Conservation (phyloP, 805 yeast species). For the Metschnikowia cubensis region DNA sequence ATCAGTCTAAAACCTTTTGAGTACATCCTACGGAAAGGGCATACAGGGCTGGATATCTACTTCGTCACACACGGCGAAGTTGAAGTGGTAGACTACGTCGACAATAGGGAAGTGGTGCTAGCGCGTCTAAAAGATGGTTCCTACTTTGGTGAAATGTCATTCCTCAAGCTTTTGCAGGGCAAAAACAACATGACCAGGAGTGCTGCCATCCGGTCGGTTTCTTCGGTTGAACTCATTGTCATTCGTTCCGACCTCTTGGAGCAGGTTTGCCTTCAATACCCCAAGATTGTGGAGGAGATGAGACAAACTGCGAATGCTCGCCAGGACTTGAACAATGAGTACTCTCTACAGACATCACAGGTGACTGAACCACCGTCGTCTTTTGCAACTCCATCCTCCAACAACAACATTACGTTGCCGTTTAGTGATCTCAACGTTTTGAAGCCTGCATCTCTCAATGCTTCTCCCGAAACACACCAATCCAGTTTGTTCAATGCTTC, state of each 20-base stretch:
- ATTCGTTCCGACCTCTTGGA: constrained; percentile 54
- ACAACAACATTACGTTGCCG: background rate
- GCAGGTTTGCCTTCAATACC: constrained; percentile 53
- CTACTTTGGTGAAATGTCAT: constrained; percentile 77
- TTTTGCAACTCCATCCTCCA: background rate
- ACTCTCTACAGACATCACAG: background rate
- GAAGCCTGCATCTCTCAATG: background rate
- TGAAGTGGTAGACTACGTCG: constrained; percentile 49
- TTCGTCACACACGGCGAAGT: constrained; percentile 68
- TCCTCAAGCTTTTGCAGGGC: constrained; percentile 45
- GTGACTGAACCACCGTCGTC: background rate
- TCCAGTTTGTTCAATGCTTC: background rate
- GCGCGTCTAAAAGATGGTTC: constrained; percentile 62
- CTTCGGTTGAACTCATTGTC: constrained; percentile 56
- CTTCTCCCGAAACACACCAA: background rate
- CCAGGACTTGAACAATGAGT: constrained; percentile 16
- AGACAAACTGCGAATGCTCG: constrained; percentile 56
- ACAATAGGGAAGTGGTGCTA: constrained; percentile 36
- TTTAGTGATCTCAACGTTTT: background rate
- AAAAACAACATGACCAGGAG: constrained; percentile 38
- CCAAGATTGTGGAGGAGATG: constrained; percentile 57
- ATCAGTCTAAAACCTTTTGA: constrained; percentile 51
- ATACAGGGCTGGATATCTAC: constrained; percentile 58
- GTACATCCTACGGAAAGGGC: constrained; percentile 57
- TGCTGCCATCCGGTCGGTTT: constrained; percentile 62